These are phyloP conservation scores for Aspergillus tubingensis DNA, from an alignment of 2,329 filamentous ascomycete genomes.

Conservation along the genomic window DNA sequence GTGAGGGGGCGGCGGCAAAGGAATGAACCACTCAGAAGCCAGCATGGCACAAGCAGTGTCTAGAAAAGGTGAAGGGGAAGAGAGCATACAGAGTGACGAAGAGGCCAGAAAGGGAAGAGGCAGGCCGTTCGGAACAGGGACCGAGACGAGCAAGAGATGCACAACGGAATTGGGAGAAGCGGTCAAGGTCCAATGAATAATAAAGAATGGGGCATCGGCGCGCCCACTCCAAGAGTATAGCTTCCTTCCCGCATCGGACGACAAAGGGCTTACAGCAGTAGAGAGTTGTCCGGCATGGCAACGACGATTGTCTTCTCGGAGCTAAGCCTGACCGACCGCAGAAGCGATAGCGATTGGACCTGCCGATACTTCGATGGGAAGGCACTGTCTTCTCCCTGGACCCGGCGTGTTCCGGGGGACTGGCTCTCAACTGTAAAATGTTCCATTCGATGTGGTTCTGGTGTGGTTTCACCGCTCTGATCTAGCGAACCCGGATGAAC, in stretches of 20 bases:
- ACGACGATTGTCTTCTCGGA: slow-evolving; percentile 15
- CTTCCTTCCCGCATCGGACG: slow-evolving; percentile 18
- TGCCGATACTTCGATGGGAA: slow-evolving; percentile 1
- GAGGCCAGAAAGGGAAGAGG: slow-evolving; percentile 10
- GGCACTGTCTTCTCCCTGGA: slow-evolving; percentile 15
- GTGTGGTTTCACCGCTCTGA: slow-evolving; percentile 29
- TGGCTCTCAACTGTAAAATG: slow-evolving; percentile 19
- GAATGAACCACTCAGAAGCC: slow-evolving; percentile 19
- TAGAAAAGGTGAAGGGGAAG: slow-evolving; percentile 18
- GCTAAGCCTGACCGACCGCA: slow-evolving; percentile 9
- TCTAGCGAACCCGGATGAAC: slow-evolving; percentile 20
- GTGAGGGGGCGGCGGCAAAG: slow-evolving; percentile 23
- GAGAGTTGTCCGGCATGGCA: slow-evolving; percentile 13
- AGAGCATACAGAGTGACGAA: slow-evolving; percentile 13
- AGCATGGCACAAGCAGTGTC: slow-evolving; percentile 15
- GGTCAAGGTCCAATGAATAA: slow-evolving; percentile 20
- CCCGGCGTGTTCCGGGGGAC: slow-evolving; percentile 28
- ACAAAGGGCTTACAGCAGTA: slow-evolving; percentile 13
- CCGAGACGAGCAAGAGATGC: background rate
- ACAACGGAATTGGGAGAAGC: slow-evolving; percentile 17
- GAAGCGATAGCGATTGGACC: background rate
- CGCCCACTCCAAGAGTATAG: slow-evolving; percentile 15
- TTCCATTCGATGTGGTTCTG: slow-evolving; percentile 22
- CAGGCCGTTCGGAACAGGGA: slow-evolving; percentile 12
- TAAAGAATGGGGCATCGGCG: slow-evolving; percentile 15